Evolutionary conservation across 78 protist genomes (phyloP).

Genomic region (Dictyostelium firmibasis): DNA sequence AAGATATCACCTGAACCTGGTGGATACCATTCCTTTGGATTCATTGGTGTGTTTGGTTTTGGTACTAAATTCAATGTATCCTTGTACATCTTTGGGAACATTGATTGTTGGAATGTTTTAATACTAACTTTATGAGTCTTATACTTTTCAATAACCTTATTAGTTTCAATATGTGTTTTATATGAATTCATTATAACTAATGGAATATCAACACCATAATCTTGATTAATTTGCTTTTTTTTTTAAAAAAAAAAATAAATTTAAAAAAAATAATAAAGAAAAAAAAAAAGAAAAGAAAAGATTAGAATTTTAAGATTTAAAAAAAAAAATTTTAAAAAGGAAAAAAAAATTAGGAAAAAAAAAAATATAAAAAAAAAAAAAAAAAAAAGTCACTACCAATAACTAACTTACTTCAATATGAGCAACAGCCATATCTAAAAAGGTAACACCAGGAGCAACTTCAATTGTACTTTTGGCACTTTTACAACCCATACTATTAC

Average conservation of each 20-base stretch:
- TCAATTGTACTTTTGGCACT: conserved; percentile 62
- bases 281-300: background rate
- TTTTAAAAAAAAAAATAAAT: too few species aligned
- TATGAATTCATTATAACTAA: conserved; percentile 97
- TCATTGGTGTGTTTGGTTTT: conserved; percentile 20
- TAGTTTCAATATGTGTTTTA: conserved; percentile 93
- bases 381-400: too few species aligned
- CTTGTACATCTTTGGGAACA: conserved; percentile 89
- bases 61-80: conserved; percentile 88
- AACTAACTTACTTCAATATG: conserved; percentile 93
- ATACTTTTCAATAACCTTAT: conserved; percentile 79
- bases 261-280: too few species aligned
- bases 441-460: conserved; percentile 82
- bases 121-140: conserved; percentile 60
- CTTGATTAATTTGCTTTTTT: conserved; percentile 75
- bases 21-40: conserved; percentile 93
- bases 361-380: too few species aligned
- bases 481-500: conserved; percentile 78
- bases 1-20: conserved; percentile 98
- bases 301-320: background rate
- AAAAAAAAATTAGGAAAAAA: background rate
- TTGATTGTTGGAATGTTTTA: conserved; percentile 84
- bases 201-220: conserved; percentile 85
- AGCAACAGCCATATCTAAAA: conserved; percentile 93
- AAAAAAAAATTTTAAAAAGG: background rate